phyloP scores from a whole-genome alignment of 768 basidiomycete genomes.

The Hericium coralloides region DNA sequence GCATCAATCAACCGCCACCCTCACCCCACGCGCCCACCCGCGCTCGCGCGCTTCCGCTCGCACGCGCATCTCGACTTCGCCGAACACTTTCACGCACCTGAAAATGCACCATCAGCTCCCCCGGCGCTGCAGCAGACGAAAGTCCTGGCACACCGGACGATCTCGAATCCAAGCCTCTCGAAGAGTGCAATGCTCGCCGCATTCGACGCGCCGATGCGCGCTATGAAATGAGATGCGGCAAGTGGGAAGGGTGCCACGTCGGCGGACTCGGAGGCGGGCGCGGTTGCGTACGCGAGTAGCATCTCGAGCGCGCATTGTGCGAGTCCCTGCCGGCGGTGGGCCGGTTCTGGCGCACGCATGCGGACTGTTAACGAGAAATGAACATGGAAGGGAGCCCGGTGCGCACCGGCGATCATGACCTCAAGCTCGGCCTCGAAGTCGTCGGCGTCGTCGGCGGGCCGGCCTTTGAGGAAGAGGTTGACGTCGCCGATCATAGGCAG shows the following conservation, averaged over 20 bases:
- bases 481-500: constrained; percentile 85
- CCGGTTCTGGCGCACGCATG: constrained; percentile 36
- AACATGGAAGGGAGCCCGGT: not conserved
- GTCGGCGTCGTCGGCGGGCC: constrained; percentile 19
- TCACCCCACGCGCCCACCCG: constrained; percentile 12
- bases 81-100: constrained; percentile 52
- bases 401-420: constrained; percentile 84
- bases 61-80: constrained; percentile 74
- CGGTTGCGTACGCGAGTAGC: constrained; percentile 60
- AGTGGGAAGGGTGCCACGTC: constrained; percentile 26
- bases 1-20: not conserved
- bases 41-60: not conserved
- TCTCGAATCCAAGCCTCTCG: constrained; percentile 61
- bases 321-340: constrained; percentile 60
- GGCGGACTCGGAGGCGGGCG: not conserved
- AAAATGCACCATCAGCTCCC: no score
- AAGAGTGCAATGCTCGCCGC: constrained; percentile 64
- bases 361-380: not conserved
- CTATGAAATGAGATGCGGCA: constrained; percentile 45
- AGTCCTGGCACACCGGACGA: constrained; percentile 59
- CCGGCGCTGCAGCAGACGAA: no score
- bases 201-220: constrained; percentile 65
- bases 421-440: constrained; percentile 74
- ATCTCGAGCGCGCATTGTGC: constrained; percentile 56
- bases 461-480: constrained; percentile 76